These are phyloP conservation scores for Clarkia xantiana DNA, from an alignment of 345 rosid species.

Conservation along the genomic window DNA sequence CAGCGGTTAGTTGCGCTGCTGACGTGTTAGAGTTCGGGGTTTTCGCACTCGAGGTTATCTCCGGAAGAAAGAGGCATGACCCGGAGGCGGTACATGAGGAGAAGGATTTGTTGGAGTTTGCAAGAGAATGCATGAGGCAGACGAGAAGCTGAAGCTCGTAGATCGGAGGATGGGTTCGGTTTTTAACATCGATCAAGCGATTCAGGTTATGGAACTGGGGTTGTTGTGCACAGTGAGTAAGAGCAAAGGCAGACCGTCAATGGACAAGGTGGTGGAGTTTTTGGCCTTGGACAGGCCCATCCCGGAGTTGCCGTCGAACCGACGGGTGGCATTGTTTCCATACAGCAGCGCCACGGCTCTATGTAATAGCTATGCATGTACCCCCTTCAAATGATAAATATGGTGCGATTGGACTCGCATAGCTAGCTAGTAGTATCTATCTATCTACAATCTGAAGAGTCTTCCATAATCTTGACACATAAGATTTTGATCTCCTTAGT, in stretches of 20 bases:
- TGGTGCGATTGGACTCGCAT: too few relatives aligned
- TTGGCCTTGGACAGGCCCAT: constrained; percentile 15
- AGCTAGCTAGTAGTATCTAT: too few relatives aligned
- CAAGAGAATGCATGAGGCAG: constrained; percentile 37
- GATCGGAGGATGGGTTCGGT: constrained; percentile 39
- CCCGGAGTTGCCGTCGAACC: constrained; percentile 19
- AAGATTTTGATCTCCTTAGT: too few relatives aligned
- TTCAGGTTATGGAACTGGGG: constrained; percentile 24
- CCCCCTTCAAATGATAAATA: constrained; percentile 19
- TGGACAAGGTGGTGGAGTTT: constrained; percentile 23
- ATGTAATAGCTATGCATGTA: constrained; percentile 25
- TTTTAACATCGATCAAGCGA: constrained; percentile 26
- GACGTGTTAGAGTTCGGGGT: constrained; percentile 39
- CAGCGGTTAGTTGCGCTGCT: constrained; percentile 20
- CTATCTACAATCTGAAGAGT: too few relatives aligned
- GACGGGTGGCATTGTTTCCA: constrained; percentile 31
- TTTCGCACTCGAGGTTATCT: constrained; percentile 31
- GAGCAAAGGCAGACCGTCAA: constrained; percentile 28
- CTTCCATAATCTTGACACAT: too few relatives aligned
- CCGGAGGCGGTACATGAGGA: constrained; percentile 12
- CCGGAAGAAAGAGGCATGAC: constrained; percentile 26
- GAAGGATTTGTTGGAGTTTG: constrained; percentile 30
- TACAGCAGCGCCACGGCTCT: constrained; percentile 28
- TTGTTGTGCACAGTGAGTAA: constrained; percentile 32
- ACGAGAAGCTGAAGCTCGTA: constrained; percentile 21